Base-by-base conservation (phyloP, 164 flowering plant species). In the Magnolia sinica region DNA sequence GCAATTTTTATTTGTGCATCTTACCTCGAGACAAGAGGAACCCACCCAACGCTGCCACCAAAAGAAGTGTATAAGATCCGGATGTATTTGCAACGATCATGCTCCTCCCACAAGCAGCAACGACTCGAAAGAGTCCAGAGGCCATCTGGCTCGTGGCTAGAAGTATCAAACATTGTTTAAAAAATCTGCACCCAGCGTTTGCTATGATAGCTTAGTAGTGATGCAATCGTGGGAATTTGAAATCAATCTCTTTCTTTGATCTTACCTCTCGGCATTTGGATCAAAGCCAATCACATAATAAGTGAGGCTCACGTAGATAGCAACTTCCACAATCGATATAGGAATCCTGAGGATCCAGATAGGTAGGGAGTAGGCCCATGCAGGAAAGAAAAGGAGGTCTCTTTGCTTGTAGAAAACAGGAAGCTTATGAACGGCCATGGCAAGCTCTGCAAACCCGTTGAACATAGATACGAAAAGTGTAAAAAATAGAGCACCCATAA, bases 321-420 rank as follows among this genome's bases (percentile, higher is more conserved):
- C 84, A 71, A 79, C 85, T 77, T 90, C 93, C 0, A 81, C 14
- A 51, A 90, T 73, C 31, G 91, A 64, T 67, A 89, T 76, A 1
- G 93, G 93, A 49, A 88, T 86, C 76, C 82, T 86, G 29, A 88
- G 85, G 64, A 86, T 27, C 87, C 84, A 81, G 29, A 81, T 13
- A 0, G 93, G 90, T 23, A 88, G 71, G 16, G 91, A 64, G 50
- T 79, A 90, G 52, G 91, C 88, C 93, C 93, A 90, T 13, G 90
- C 14, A 51, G 90, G 90, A 68, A 65, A 88, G 76, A 88, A 88
- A 23, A 79, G 82, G 71, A 85, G 86, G 68, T 88, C 89, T 69
- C 90, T 78, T 74, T 88, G 90, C 85, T 86, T 86, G 84, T 81
- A 86, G 63, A 86, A 85, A 7, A 84, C 86, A 23, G 89, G 80